A percentile compares a stretch with the other conserved stretches of the same genome.
phyloP scores from a whole-genome alignment of 768 basidiomycete species.

The Amylocystis lapponica region DNA sequence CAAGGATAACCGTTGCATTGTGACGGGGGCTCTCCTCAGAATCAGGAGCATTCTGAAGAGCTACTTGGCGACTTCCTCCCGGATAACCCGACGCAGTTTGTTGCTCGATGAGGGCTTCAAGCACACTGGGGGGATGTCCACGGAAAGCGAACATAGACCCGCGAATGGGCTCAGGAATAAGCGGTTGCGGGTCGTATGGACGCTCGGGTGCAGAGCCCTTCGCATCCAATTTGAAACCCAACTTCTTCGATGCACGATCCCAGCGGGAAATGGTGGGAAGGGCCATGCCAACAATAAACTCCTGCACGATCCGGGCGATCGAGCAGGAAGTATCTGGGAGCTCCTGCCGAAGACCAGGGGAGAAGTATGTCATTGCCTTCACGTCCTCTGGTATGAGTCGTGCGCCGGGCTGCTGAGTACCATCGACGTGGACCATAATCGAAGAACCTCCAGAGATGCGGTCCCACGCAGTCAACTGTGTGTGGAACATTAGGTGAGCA shows the following conservation, averaged over 20 bases:
- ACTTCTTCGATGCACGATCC: not conserved
- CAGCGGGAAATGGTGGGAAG: not conserved
- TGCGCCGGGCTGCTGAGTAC: not conserved
- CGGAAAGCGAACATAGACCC: not conserved
- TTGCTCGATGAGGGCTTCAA: not conserved
- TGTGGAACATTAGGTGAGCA: not conserved
- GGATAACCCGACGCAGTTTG: too few species aligned
- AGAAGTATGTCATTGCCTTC: not conserved
- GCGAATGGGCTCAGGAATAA: not conserved
- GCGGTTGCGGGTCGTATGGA: not conserved
- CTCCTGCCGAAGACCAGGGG: not conserved
- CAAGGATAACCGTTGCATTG: too few species aligned
- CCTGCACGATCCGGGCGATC: not conserved
- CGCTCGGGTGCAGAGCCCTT: not conserved
- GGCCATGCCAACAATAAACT: not conserved
- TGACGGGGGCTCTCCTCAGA: too few species aligned
- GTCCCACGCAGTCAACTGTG: not conserved
- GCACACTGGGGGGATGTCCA: not conserved
- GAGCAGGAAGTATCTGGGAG: not conserved
- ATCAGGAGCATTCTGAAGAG: too few species aligned
- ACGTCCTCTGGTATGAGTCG: not conserved
- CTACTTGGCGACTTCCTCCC: too few species aligned
- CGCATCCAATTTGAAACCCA: not conserved
- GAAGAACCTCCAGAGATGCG: not conserved
- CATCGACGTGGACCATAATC: conserved; percentile 1